phyloP scores from a whole-genome alignment of 2,329 filamentous ascomycete genomes.

The Byssoonygena ceratinophila region DNA sequence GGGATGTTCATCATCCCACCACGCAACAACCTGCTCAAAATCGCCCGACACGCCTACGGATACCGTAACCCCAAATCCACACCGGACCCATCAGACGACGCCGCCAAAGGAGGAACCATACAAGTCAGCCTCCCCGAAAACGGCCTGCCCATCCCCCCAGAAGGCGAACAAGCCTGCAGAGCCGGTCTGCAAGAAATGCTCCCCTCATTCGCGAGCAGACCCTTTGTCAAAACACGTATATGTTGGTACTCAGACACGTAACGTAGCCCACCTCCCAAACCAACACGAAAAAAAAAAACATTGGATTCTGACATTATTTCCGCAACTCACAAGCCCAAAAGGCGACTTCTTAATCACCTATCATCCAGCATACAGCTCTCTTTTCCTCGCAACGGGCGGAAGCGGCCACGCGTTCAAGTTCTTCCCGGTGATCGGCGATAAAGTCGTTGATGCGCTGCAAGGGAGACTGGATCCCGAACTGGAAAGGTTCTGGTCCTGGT shows the following conservation, averaged over 20 bases:
- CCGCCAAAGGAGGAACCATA: constrained; percentile 11
- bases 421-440: constrained; percentile 44
- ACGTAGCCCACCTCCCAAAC: constrained; percentile 16
- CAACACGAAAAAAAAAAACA: not conserved
- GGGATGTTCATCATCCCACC: constrained; percentile 49
- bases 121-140: constrained; percentile 33
- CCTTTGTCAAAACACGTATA: constrained; percentile 52
- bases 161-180: constrained; percentile 54
- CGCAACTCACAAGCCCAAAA: constrained; percentile 36
- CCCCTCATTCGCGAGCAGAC: constrained; percentile 49
- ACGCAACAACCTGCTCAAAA: constrained; percentile 50
- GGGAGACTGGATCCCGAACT: constrained; percentile 36
- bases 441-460: constrained; percentile 40
- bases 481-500: constrained; percentile 36
- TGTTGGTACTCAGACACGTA: constrained; percentile 69
- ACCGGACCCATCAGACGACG: constrained; percentile 18
- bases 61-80: constrained; percentile 43
- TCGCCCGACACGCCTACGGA: constrained; percentile 59
- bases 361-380: constrained; percentile 47
- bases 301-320: not conserved
- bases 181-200: constrained; percentile 51
- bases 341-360: constrained; percentile 62
- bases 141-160: constrained; percentile 35
- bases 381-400: constrained; percentile 44
- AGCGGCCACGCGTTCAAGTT: constrained; percentile 48